These are phyloP conservation scores for Trichoderma lentiforme DNA, from an alignment of 2,329 filamentous ascomycete species.

Conservation along the genomic window DNA sequence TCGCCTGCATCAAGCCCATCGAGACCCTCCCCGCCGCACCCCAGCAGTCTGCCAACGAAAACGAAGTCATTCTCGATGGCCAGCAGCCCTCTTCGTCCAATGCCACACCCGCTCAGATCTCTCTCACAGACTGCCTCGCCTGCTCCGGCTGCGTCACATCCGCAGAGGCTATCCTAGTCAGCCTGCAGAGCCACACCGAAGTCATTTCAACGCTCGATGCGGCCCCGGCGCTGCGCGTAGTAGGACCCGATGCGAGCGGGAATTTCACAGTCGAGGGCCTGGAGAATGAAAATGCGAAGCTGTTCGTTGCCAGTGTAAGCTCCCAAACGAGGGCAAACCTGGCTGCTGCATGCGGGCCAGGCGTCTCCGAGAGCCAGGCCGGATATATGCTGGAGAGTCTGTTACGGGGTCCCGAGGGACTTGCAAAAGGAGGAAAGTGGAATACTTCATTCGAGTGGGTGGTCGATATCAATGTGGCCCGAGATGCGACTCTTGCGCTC, in stretches of 20 bases:
- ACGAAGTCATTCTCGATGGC: slow-evolving; percentile 94
- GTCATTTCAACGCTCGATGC: slow-evolving; percentile 79
- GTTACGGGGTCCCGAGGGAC: slow-evolving; percentile 62
- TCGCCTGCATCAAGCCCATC: slow-evolving; percentile 96
- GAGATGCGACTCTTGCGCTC: slow-evolving; percentile 79
- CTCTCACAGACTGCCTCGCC: slow-evolving; percentile 92
- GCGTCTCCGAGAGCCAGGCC: slow-evolving; percentile 68
- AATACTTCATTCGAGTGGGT: slow-evolving; percentile 84
- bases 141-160: slow-evolving; percentile 98
- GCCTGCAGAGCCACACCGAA: slow-evolving; percentile 88
- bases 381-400: slow-evolving; percentile 81
- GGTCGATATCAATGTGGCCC: slow-evolving; percentile 80
- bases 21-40: slow-evolving; percentile 76
- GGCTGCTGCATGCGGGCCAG: slow-evolving; percentile 74
- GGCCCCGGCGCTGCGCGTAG: slow-evolving; percentile 48
- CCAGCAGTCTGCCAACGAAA: slow-evolving; percentile 44
- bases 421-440: slow-evolving; percentile 67
- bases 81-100: slow-evolving; percentile 53
- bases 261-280: slow-evolving; percentile 46
- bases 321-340: slow-evolving; percentile 88
- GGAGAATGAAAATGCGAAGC: slow-evolving; percentile 60
- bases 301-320: slow-evolving; percentile 90
- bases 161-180: slow-evolving; percentile 94
- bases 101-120: slow-evolving; percentile 80
- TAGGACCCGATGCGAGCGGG: slow-evolving; percentile 32